Conservation (phyloP, 345 rosid genomes). For the Atalantia buxifolia region DNA sequence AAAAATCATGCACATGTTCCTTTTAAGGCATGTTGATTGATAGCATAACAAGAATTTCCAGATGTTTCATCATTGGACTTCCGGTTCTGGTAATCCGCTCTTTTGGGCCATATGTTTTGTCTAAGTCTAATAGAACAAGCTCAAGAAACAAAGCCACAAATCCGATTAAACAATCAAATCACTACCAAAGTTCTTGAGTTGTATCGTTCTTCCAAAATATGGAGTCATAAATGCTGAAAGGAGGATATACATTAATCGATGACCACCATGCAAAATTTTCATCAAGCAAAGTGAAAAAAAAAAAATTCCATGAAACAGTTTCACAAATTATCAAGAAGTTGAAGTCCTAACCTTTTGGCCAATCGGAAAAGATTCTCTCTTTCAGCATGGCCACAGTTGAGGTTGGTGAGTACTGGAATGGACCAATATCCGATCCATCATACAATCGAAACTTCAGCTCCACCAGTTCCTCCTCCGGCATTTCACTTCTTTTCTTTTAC, state of each 20-base stretch:
- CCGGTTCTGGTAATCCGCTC: background rate
- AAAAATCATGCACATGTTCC: background rate
- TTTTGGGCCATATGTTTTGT: background rate
- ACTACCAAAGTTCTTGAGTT: background rate
- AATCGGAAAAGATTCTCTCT: slow-evolving; percentile 73
- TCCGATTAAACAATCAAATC: background rate
- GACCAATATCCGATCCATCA: slow-evolving; percentile 94
- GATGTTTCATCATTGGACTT: background rate
- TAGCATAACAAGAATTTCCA: background rate
- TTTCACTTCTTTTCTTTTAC: slow-evolving; percentile 37
- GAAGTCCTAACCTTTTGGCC: slow-evolving; percentile 76
- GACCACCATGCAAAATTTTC: background rate
- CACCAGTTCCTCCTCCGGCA: slow-evolving; percentile 78
- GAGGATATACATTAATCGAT: background rate
- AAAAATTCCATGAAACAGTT: background rate
- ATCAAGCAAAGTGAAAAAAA: background rate
- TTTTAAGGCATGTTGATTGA: background rate
- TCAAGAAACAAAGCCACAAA: background rate
- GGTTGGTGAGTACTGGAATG: slow-evolving; percentile 70
- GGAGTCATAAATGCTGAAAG: background rate
- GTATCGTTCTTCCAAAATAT: background rate
- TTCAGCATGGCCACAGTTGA: slow-evolving; percentile 77
- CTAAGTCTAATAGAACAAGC: background rate
- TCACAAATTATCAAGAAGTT: background rate
- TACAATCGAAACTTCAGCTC: slow-evolving; percentile 85